Conservation (phyloP, 1,284 basidiomycete species). For the Ganoderma boninense region DNA sequence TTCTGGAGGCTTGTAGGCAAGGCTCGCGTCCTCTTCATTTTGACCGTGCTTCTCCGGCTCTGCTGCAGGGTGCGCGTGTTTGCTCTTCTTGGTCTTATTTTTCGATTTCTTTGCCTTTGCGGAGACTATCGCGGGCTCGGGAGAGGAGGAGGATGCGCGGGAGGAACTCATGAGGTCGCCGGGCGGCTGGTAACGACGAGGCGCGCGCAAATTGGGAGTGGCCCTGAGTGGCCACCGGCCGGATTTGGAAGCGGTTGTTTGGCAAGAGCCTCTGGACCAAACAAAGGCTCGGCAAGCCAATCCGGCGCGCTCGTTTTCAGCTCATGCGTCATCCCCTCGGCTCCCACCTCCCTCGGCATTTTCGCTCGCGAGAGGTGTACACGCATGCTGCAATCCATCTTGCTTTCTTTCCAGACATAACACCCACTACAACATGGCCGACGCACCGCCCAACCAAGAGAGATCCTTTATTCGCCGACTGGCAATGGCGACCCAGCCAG, state of each 20-base stretch:
- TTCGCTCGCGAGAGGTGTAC: not conserved
- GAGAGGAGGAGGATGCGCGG: conserved; percentile 36
- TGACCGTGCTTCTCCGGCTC: conserved; percentile 33
- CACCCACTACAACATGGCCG: conserved; percentile 15
- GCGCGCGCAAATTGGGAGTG: conserved; percentile 18
- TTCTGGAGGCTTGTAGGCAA: conserved; percentile 63
- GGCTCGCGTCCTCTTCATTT: conserved; percentile 62
- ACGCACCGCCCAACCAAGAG: conserved; percentile 5
- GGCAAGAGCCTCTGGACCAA: conserved; percentile 31
- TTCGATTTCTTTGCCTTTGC: conserved; percentile 32
- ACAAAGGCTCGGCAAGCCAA: conserved; percentile 20
- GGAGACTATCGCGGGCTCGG: conserved; percentile 27
- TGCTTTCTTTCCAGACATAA: not conserved
- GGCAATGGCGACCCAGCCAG: conserved; percentile 25
- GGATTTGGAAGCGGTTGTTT: conserved; percentile 30
- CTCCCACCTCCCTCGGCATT: not conserved
- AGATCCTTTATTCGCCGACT: conserved; percentile 29
- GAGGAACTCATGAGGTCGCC: conserved; percentile 31
- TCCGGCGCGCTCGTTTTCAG: not conserved
- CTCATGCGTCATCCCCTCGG: not conserved
- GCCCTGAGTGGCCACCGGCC: too few relatives aligned
- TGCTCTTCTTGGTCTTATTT: conserved; percentile 27
- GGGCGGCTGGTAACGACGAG: not conserved
- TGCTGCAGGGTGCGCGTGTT: conserved; percentile 23
- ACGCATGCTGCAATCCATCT: not conserved